These are phyloP conservation scores for Calophaca sinica DNA, from an alignment of 306 rosid species.

Conservation along the genomic window DNA sequence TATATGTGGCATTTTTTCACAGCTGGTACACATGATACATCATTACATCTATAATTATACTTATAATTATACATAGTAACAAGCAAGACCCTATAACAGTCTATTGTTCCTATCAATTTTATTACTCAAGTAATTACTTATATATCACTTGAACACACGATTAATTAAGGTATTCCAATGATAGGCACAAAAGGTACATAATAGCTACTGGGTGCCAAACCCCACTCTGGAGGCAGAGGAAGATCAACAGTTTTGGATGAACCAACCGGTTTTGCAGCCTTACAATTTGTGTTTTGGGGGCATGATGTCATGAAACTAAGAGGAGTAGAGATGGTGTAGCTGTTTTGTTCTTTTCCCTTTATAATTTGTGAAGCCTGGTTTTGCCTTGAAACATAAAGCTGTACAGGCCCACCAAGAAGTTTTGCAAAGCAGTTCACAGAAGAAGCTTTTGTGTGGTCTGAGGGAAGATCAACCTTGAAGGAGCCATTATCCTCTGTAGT, in stretches of 20 bases:
- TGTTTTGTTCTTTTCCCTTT: constrained; percentile 43
- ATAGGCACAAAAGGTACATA: constrained; percentile 83
- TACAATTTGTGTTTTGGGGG: constrained; percentile 56
- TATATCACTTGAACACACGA: constrained; percentile 6
- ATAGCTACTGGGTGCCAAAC: constrained; percentile 85
- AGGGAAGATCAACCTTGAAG: constrained; percentile 64
- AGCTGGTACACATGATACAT: constrained; percentile 15
- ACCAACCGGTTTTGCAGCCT: constrained; percentile 46
- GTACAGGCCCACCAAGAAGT: constrained; percentile 76
- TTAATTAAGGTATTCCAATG: constrained; percentile 84
- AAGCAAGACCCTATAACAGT: constrained; percentile 33
- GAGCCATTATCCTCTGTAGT: constrained; percentile 68
- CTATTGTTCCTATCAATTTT: constrained; percentile 22
- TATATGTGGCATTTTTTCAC: neutral
- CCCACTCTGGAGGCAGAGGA: constrained; percentile 93
- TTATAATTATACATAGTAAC: constrained; percentile 34
- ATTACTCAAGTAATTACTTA: constrained; percentile 43
- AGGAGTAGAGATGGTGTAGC: constrained; percentile 67
- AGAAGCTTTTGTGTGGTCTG: constrained; percentile 38
- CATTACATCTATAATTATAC: constrained; percentile 15
- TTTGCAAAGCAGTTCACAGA: constrained; percentile 61
- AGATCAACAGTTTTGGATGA: constrained; percentile 78
- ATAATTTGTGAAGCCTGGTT: constrained; percentile 55
- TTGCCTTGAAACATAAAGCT: constrained; percentile 61
- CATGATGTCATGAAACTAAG: constrained; percentile 71